Base-by-base conservation (phyloP, 2,329 filamentous ascomycete species). In the Fragosphaeria purpurea region DNA sequence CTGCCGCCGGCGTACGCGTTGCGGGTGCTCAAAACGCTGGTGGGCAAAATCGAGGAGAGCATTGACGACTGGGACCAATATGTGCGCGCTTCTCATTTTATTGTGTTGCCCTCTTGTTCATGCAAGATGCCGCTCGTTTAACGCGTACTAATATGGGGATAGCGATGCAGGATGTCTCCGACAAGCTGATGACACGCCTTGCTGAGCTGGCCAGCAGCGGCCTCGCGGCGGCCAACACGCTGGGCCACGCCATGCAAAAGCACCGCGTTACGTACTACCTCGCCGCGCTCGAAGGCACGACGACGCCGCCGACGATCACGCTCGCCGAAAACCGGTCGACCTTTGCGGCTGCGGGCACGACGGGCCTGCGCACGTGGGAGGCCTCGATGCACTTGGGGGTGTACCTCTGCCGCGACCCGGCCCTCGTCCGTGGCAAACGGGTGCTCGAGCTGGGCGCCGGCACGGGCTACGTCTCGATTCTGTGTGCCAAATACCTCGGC, bases 1-100 rank as follows among this genome's bases (percentile, higher is more conserved):
- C 85, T 86, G 13, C 84, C 86, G 7, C 69, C 73, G 22, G 71
- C 82, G 47, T 95, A 95, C 62, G 80, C 82, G 57, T 66, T 85
- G 12, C 77, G 80, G 53, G 77, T 88, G 1, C 67, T 96, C 47
- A 95, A 95, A 63, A 71, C 80, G 55, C 72, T 96, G 37, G 70
- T 88, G 10, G 67, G 73, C 7, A 77, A 73, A 51, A 82, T 95
- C 48, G 88, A 95, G 65, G 69, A 74, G 34, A 79, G 84, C 37
- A 88, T 95, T 45, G 74, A 79, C 51, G 82, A 95, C 64, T 90
- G 88, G 66, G 86, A 95, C 59, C 75, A 87, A 74, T 81, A 95
- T 83, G 90, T 95, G 84, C 72, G 86, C 47, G 7, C 30, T 37
- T 41, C 8, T 38, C 42, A 34, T 43, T 55, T n/a, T 43, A 48